Percentiles rank a stretch among this genome's conserved stretches.
These are phyloP conservation scores for Aspergillus fumigatiaffinis DNA, from an alignment of 2,329 filamentous ascomycete genomes.

Conservation along the genomic window DNA sequence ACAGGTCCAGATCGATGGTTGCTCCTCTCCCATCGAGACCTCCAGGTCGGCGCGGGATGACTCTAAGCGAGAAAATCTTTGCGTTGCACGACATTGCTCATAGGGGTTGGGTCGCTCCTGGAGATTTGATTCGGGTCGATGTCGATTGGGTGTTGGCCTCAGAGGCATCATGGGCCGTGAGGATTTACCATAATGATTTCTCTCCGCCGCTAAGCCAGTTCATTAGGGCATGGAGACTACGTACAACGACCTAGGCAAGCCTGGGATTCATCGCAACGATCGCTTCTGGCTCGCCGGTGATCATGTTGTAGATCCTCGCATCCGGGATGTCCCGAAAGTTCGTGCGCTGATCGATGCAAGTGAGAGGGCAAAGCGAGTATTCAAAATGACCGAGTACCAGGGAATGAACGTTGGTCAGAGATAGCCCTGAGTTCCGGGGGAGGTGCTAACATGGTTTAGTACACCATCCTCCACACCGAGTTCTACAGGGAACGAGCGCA, in stretches of 20 bases:
- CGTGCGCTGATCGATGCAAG: conserved; percentile 34
- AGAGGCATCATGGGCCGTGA: conserved; percentile 40
- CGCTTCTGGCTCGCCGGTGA: conserved; percentile 50
- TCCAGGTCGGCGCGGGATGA: conserved; percentile 32
- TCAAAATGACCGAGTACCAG: conserved; percentile 45
- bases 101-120: conserved; percentile 27
- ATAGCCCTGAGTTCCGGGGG: background rate
- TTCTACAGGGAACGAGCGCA: conserved; percentile 44
- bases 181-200: background rate
- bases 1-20: conserved; percentile 10
- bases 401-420: conserved; percentile 30
- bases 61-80: conserved; percentile 31
- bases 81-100: conserved; percentile 34
- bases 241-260: conserved; percentile 38
- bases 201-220: background rate
- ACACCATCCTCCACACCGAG: conserved; percentile 48
- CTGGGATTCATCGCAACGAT: conserved; percentile 48
- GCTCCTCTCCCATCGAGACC: conserved; percentile 11
- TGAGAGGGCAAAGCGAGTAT: conserved; percentile 36
- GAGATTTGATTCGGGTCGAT: conserved; percentile 40
- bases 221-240: conserved; percentile 40
- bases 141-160: conserved; percentile 48
- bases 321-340: conserved; percentile 34
- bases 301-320: conserved; percentile 46
- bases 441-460: conserved; percentile 6